Conservation (phyloP, 306 rosid genomes). For the Carpinus viminea region DNA sequence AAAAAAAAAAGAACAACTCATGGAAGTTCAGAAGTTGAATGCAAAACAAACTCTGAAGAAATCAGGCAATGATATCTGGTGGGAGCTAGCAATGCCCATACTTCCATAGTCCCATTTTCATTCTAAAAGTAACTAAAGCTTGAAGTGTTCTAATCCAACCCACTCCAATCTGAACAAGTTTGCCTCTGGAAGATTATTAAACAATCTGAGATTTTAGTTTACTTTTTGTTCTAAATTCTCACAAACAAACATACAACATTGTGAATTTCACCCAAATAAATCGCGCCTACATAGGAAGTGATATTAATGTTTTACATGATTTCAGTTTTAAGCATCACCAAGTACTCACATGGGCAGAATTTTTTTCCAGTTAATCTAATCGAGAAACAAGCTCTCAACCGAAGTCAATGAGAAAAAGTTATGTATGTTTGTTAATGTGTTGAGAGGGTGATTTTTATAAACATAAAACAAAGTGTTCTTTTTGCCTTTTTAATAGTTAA, state of each 20-base stretch:
- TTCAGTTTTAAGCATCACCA: neutral
- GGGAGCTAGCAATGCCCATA: neutral
- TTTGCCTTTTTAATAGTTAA: neutral
- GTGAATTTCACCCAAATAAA: neutral
- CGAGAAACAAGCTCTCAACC: neutral
- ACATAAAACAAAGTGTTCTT: too few species aligned
- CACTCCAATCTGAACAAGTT: neutral
- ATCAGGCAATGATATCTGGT: neutral
- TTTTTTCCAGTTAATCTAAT: neutral
- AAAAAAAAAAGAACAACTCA: neutral
- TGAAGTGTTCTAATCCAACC: neutral
- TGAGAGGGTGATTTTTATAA: too few species aligned
- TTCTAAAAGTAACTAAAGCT: neutral
- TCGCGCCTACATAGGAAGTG: neutral
- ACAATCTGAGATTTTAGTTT: neutral
- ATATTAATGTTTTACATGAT: neutral
- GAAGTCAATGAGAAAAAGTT: neutral
- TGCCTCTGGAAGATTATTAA: neutral
- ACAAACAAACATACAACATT: neutral
- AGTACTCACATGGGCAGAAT: neutral
- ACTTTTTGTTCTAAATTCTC: slow-evolving; percentile 1
- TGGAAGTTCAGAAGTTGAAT: slow-evolving; percentile 18
- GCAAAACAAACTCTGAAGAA: neutral
- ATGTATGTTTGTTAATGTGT: too few species aligned
- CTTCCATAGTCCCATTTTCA: neutral